A percentile compares a stretch with the other conserved stretches of the same genome.
Conservation (phyloP, 176 grass and related monocot genomes). For the Musa beccarii region DNA sequence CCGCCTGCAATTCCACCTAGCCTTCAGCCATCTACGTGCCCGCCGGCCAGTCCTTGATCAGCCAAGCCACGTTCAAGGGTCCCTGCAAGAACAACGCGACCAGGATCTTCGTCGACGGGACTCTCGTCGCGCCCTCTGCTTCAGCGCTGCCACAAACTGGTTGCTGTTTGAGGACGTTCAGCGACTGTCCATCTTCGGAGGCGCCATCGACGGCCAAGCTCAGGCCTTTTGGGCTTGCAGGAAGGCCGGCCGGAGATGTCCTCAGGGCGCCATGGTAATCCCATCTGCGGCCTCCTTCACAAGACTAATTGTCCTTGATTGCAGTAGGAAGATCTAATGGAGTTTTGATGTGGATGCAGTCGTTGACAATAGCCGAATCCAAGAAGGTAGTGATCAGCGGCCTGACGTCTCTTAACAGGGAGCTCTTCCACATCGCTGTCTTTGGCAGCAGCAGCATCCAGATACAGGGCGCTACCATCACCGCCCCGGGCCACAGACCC, state of each 20-base stretch:
- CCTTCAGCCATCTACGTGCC: constrained; percentile 41
- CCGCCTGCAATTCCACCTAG: constrained; percentile 20
- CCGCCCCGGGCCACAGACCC: constrained; percentile 4
- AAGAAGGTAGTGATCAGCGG: not conserved
- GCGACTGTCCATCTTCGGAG: constrained; percentile 38
- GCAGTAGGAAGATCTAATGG: not conserved
- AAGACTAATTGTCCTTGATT: not conserved
- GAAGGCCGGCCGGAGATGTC: constrained; percentile 24
- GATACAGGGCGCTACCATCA: not conserved
- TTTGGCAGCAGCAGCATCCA: not conserved
- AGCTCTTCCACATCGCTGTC: constrained; percentile 9
- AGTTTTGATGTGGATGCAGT: not conserved
- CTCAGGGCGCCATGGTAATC: constrained; percentile 28
- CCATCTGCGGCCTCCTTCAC: not conserved
- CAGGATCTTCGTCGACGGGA: constrained; percentile 32
- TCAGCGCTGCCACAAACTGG: constrained; percentile 27
- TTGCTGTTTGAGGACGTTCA: constrained; percentile 45
- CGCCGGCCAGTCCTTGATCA: constrained; percentile 32
- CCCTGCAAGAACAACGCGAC: constrained; percentile 36
- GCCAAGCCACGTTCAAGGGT: constrained; percentile 33
- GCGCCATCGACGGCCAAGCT: constrained; percentile 39
- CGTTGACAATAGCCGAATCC: not conserved
- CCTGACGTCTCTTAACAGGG: constrained; percentile 9
- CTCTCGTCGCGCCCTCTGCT: constrained; percentile 32
- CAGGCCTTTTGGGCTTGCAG: constrained; percentile 45